These are phyloP conservation scores for Pluteus cervinus DNA, from an alignment of 768 basidiomycete genomes.

Conservation along the genomic window DNA sequence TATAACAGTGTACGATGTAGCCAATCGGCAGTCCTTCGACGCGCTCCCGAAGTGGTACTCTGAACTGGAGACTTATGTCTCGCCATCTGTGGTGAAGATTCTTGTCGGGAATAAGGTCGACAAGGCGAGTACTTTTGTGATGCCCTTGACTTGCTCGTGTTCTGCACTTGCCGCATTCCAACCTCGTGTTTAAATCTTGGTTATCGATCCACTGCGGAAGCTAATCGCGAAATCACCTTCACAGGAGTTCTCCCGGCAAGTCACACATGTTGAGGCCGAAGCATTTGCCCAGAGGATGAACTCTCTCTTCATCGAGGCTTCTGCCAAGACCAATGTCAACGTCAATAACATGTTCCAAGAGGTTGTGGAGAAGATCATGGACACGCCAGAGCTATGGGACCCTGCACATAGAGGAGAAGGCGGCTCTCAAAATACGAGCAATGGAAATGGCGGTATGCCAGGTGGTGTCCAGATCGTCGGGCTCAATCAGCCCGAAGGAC, in stretches of 20 bases:
- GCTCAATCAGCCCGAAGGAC: constrained; percentile 17
- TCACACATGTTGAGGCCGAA: constrained; percentile 70
- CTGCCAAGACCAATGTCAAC: constrained; percentile 84
- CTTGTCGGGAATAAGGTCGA: constrained; percentile 94
- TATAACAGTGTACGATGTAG: constrained; percentile 84
- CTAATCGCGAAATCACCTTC: too few relatives aligned
- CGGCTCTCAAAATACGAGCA: constrained; percentile 26
- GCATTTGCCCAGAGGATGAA: constrained; percentile 78
- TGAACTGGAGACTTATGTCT: constrained; percentile 92
- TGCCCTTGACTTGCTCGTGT: constrained; percentile 2
- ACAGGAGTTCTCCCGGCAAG: constrained; percentile 91
- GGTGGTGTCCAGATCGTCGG: constrained; percentile 44
- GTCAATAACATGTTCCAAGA: constrained; percentile 70
- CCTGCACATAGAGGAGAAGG: constrained; percentile 18
- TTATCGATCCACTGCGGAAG: too few relatives aligned
- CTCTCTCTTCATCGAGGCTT: constrained; percentile 86
- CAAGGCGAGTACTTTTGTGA: too few relatives aligned
- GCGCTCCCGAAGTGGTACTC: constrained; percentile 90
- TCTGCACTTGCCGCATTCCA: too few relatives aligned
- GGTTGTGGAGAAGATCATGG: constrained; percentile 77
- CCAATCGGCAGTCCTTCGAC: constrained; percentile 89
- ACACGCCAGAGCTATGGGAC: constrained; percentile 79
- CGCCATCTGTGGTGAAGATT: constrained; percentile 82
- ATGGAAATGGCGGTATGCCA: constrained; percentile 42
- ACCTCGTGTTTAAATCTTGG: too few relatives aligned